Base-by-base conservation (phyloP, 495 filamentous ascomycete genomes). In the Tuber aestivum region DNA sequence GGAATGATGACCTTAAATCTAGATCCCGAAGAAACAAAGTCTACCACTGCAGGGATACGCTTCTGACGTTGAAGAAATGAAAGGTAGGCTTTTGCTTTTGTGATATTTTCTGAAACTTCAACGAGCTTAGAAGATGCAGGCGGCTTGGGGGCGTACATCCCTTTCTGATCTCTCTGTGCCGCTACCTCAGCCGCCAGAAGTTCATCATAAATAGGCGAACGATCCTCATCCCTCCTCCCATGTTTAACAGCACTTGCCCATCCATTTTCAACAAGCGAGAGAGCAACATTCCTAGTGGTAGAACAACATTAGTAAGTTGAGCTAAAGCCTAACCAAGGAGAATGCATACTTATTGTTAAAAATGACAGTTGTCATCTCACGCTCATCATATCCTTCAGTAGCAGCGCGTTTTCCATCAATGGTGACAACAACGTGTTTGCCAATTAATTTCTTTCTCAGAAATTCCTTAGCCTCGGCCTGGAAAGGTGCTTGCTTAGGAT, bases 21-120 rank as follows among this genome's bases (percentile, higher is more conserved):
- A 38, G 94, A 97, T 42, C 92, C 96, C 21, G 93, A 93, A 85
- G 97, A 97, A 86, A 97, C 95, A 82, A 94, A 99, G 83, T 99
- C 96, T 69, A 99, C 95, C 77, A 99, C 85, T 12, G 92, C 96
- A 5, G 96, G 94, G n/a, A 97, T 91, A 78, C 91, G 93, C 85
- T 92, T 93, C 84, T 97, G 94, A 27, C 95, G 90, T 74, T 93
- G 91, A 27, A 99, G 88, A 44, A 92, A 89, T 7, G 93, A 92
- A 37, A 97, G 87, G 82, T 95, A 93, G 65, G 95, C 90, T 88
- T 97, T 98, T 71, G 96, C 96, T 84, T 97, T 97, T 83, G 97
- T 94, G 0, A 94, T 86, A 65, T 86, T 94, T 85, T 98, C 96
- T 3, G 94, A 97, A 84, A 93, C 94, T 84, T 98, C 96, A 50